A percentile compares a stretch with the other conserved stretches of the same genome.
These are phyloP conservation scores for Ustilago tritici DNA, from an alignment of 1,284 basidiomycete genomes.

Conservation along the genomic window DNA sequence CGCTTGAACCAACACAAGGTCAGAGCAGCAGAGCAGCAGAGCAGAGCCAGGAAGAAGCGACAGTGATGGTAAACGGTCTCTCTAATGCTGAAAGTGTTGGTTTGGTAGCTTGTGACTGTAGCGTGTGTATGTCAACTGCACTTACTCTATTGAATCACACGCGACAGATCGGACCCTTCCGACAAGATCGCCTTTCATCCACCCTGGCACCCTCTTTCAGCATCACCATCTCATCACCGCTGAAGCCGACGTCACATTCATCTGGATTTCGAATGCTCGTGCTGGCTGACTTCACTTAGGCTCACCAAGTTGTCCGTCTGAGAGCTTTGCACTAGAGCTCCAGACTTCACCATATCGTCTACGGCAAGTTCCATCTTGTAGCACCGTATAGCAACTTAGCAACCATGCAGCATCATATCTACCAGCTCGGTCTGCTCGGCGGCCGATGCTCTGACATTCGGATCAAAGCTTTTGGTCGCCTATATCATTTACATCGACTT, in stretches of 20 bases:
- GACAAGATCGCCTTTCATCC: neutral
- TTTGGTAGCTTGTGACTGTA: neutral
- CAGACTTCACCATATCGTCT: neutral
- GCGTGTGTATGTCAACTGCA: neutral
- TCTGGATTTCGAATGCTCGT: neutral
- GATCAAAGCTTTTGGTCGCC: constrained; percentile 55
- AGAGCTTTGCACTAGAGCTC: neutral
- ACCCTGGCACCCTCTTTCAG: neutral
- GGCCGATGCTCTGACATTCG: constrained; percentile 58
- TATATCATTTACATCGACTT: constrained; percentile 61
- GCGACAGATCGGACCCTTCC: neutral
- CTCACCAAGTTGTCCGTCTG: neutral
- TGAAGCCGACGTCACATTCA: neutral
- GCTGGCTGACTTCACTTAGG: neutral
- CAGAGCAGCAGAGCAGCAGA: neutral
- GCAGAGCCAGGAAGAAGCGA: no score
- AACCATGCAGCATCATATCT: constrained; percentile 49
- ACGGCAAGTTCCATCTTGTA: neutral
- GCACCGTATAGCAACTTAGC: neutral
- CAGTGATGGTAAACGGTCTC: no score
- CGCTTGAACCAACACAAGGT: neutral
- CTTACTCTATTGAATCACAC: neutral
- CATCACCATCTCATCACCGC: neutral
- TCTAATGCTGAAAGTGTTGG: neutral
- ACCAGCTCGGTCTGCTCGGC: constrained; percentile 48